Percentiles rank a stretch among this genome's conserved stretches.
These are phyloP conservation scores for Hanseniaspora vineae DNA, from an alignment of 805 yeast genomes.

Conservation along the genomic window DNA sequence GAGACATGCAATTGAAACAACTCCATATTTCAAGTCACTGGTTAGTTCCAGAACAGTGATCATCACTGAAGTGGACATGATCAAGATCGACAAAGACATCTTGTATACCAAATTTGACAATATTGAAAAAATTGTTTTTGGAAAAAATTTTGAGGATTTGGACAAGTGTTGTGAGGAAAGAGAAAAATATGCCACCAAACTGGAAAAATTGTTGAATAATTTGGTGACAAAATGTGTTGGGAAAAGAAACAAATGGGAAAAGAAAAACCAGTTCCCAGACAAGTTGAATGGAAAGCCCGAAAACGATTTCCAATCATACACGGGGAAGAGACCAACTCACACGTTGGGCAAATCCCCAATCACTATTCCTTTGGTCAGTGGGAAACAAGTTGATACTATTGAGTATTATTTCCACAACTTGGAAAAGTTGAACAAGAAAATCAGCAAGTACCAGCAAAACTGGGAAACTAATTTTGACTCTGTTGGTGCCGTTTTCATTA, in stretches of 20 bases:
- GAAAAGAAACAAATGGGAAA: conserved; percentile 38
- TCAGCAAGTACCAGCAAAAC: conserved; percentile 42
- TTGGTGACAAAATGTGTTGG: conserved; percentile 49
- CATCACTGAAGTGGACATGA: conserved; percentile 50
- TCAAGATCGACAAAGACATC: conserved; percentile 33
- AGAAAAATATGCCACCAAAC: conserved; percentile 42
- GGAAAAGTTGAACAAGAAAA: conserved; percentile 54
- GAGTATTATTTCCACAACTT: conserved; percentile 56
- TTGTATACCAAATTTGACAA: conserved; percentile 52
- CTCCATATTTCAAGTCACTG: conserved; percentile 60
- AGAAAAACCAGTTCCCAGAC: conserved; percentile 32
- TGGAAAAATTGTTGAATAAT: conserved; percentile 54
- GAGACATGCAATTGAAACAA: conserved; percentile 61
- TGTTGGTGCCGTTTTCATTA: conserved; percentile 61
- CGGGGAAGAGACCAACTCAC: conserved; percentile 78
- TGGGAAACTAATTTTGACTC: conserved; percentile 36
- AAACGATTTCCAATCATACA: conserved; percentile 46
- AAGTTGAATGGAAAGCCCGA: conserved; percentile 31
- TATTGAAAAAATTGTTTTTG: conserved; percentile 45
- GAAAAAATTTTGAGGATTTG: conserved; percentile 49
- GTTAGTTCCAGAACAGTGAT: conserved; percentile 61
- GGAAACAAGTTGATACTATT: conserved; percentile 77
- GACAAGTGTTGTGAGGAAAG: conserved; percentile 48
- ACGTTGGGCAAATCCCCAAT: conserved; percentile 26
- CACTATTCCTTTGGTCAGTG: conserved; percentile 26